phyloP scores from a whole-genome alignment of 345 rosid genomes.

The Linum trigynum region DNA sequence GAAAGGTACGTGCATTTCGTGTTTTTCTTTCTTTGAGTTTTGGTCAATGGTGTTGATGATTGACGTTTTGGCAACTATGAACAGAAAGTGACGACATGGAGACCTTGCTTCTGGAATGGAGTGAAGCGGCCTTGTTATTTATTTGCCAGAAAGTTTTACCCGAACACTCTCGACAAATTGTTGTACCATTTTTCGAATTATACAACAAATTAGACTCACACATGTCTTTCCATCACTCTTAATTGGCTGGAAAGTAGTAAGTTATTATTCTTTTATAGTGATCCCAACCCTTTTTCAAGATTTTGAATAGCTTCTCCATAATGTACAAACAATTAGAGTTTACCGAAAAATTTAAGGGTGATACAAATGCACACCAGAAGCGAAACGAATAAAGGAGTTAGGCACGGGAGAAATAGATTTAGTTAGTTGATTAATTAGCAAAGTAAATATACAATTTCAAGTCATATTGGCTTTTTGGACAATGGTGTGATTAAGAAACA shows the following conservation, averaged over 20 bases:
- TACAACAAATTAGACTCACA: slow-evolving; percentile 23
- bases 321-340: no score
- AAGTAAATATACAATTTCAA: no score
- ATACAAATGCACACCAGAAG: no score
- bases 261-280: background rate
- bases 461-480: no score
- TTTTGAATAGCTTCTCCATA: no score
- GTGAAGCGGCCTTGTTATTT: slow-evolving; percentile 54
- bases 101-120: slow-evolving; percentile 61
- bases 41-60: slow-evolving; percentile 6
- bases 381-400: no score
- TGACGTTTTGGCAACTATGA: background rate
- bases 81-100: slow-evolving; percentile 33
- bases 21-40: slow-evolving; percentile 2
- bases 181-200: slow-evolving; percentile 47
- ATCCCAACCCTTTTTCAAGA: no score
- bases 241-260: no score
- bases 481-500: no score
- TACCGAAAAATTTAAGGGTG: no score
- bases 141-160: slow-evolving; percentile 63
- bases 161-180: slow-evolving; percentile 44
- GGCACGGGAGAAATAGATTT: no score
- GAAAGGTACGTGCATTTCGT: slow-evolving; percentile 39
- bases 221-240: background rate
- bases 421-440: no score